phyloP scores from a whole-genome alignment of 2,329 filamentous ascomycete species.

The Aspergillus ibericus region DNA sequence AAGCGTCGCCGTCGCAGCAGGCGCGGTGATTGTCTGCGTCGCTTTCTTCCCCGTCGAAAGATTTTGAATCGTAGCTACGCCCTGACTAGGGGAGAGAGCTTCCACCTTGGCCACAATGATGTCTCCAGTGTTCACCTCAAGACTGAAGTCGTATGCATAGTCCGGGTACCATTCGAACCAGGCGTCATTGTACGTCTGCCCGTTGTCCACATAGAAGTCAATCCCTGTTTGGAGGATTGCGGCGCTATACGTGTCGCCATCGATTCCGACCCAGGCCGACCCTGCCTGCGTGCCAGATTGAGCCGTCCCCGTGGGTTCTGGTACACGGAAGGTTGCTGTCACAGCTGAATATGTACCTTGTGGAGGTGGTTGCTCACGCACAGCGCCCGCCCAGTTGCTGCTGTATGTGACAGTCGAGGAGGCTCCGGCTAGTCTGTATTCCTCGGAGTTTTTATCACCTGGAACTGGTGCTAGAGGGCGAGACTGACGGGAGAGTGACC shows the following conservation, averaged over 20 bases:
- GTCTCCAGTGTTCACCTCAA: constrained; percentile 50
- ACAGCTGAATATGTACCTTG: constrained; percentile 51
- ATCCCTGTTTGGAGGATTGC: constrained; percentile 61
- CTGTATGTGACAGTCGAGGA: constrained; percentile 47
- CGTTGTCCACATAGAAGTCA: constrained; percentile 54
- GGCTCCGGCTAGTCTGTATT: constrained; percentile 11
- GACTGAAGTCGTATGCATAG: constrained; percentile 54
- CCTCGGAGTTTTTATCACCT: constrained; percentile 10
- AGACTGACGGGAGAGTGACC: constrained; percentile 28
- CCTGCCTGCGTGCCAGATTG: constrained; percentile 46
- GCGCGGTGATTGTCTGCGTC: constrained; percentile 51
- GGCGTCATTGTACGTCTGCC: constrained; percentile 49
- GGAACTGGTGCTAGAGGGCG: constrained; percentile 18
- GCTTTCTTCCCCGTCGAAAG: constrained; percentile 53
- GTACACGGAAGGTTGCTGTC: constrained; percentile 52
- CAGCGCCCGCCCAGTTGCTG: constrained; percentile 61
- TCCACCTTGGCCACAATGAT: constrained; percentile 44
- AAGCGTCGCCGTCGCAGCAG: constrained; percentile 44
- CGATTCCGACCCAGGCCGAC: constrained; percentile 62
- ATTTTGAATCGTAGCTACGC: constrained; percentile 54
- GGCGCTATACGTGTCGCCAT: constrained; percentile 57
- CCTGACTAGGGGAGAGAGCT: constrained; percentile 40
- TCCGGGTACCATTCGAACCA: constrained; percentile 66
- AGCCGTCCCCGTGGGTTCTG: constrained; percentile 47
- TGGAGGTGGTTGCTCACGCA: constrained; percentile 46